phyloP scores from a whole-genome alignment of 768 basidiomycete genomes.

The Tremella yokohamensis region DNA sequence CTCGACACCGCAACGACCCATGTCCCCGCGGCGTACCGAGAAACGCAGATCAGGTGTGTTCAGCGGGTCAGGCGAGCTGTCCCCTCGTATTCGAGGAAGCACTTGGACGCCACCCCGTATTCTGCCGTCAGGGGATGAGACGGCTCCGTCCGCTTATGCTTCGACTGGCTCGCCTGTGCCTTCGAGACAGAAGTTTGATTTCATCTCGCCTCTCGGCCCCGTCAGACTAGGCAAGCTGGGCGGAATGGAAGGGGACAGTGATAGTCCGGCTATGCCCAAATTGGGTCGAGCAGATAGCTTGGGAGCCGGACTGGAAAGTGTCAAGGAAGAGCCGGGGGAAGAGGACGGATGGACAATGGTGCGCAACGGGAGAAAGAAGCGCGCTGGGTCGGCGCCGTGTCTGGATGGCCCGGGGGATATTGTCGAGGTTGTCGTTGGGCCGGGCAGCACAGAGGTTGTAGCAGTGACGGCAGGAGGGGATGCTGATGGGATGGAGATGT shows the following conservation, averaged over 20 bases:
- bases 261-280: background rate
- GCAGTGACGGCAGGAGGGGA: background rate
- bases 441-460: background rate
- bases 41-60: slow-evolving; percentile 26
- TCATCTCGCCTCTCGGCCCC: slow-evolving; percentile 45
- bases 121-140: slow-evolving; percentile 42
- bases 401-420: slow-evolving; percentile 16
- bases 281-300: background rate
- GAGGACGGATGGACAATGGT: slow-evolving; percentile 34
- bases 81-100: slow-evolving; percentile 29
- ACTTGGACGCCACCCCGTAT: slow-evolving; percentile 42
- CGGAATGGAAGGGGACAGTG: slow-evolving; percentile 11
- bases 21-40: slow-evolving; percentile 34
- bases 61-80: slow-evolving; percentile 30
- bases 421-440: background rate
- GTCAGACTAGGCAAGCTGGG: slow-evolving; percentile 18
- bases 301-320: slow-evolving; percentile 21
- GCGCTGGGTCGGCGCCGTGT: slow-evolving; percentile 28
- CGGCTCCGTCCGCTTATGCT: slow-evolving; percentile 15
- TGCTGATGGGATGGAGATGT: slow-evolving; percentile 4
- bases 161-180: slow-evolving; percentile 22
- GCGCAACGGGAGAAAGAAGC: slow-evolving; percentile 9
- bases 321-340: slow-evolving; percentile 28
- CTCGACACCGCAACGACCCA: slow-evolving; percentile 28
- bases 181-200: slow-evolving; percentile 33